Conservation (phyloP, 2,329 filamentous ascomycete species). For the Ascochyta rabiei region DNA sequence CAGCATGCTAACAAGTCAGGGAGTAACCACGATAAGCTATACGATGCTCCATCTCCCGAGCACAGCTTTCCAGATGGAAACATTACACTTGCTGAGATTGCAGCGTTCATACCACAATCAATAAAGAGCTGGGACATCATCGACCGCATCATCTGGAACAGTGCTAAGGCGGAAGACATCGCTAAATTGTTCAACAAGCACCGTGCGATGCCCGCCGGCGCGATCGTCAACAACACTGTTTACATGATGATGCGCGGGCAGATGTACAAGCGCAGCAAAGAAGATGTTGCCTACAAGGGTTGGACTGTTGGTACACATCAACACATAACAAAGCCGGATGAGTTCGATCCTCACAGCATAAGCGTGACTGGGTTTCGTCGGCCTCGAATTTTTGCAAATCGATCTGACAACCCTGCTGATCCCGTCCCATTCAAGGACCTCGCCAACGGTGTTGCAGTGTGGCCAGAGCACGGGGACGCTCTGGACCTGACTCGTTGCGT, state of each 20-base stretch:
- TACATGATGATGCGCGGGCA: slow-evolving; percentile 26
- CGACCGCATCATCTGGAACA: slow-evolving; percentile 33
- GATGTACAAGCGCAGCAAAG: slow-evolving; percentile 18
- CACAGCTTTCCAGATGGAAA: slow-evolving; percentile 30
- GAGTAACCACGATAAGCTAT: slow-evolving; percentile 19
- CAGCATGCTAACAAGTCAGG: not conserved
- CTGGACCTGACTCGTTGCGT: slow-evolving; percentile 38
- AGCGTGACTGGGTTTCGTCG: slow-evolving; percentile 26
- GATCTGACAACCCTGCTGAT: not conserved
- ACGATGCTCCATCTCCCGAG: slow-evolving; percentile 22
- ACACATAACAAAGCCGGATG: slow-evolving; percentile 5
- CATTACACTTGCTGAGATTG: slow-evolving; percentile 32
- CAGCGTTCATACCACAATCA: slow-evolving; percentile 31
- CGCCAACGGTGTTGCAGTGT: slow-evolving; percentile 25
- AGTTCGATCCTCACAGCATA: slow-evolving; percentile 21
- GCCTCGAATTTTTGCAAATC: not conserved
- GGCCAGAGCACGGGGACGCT: slow-evolving; percentile 30
- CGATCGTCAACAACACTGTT: slow-evolving; percentile 19
- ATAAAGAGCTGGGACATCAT: slow-evolving; percentile 32
- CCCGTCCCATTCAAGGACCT: slow-evolving; percentile 29
- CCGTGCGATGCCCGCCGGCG: slow-evolving; percentile 19
- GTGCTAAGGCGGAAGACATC: slow-evolving; percentile 12
- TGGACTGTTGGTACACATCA: slow-evolving; percentile 26
- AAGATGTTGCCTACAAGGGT: slow-evolving; percentile 12
- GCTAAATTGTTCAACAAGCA: slow-evolving; percentile 26